A percentile compares a stretch with the other conserved stretches of the same genome.
Evolutionary conservation across 495 filamentous ascomycete species (phyloP).

Genomic region (Neurospora sp.): DNA sequence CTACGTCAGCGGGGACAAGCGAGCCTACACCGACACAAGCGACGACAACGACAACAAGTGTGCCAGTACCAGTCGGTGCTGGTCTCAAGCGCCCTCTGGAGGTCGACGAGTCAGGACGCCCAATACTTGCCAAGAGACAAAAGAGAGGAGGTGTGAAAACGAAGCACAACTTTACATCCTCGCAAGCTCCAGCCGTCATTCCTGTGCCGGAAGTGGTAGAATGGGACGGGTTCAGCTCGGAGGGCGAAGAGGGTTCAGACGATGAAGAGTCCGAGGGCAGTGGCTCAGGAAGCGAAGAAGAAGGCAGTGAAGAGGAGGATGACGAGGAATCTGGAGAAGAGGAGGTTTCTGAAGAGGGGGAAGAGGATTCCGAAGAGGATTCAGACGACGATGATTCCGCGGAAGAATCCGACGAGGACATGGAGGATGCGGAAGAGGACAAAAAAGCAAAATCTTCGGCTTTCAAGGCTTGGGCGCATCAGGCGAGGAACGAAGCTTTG

Average conservation of each 20-base stretch:
- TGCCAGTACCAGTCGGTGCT: slow-evolving; percentile 47
- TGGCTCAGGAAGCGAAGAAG: background rate
- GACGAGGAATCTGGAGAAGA: slow-evolving; percentile 1
- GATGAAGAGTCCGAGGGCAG: slow-evolving; percentile 13
- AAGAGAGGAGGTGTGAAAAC: slow-evolving; percentile 43
- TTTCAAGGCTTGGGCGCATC: slow-evolving; percentile 92
- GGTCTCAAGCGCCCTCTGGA: slow-evolving; percentile 85
- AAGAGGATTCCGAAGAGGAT: slow-evolving; percentile 14
- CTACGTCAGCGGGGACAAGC: background rate
- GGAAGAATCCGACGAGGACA: slow-evolving; percentile 17
- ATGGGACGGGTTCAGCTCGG: slow-evolving; percentile 30
- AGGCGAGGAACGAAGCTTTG: slow-evolving; percentile 68
- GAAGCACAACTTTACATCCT: slow-evolving; percentile 26
- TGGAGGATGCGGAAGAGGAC: slow-evolving; percentile 21
- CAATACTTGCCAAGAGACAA: slow-evolving; percentile 64
- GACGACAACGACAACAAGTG: slow-evolving; percentile 3
- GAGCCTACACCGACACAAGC: background rate
- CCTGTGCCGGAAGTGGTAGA: slow-evolving; percentile 22
- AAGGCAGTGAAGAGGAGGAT: slow-evolving; percentile 13
- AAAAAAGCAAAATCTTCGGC: slow-evolving; percentile 44
- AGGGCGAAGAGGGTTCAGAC: slow-evolving; percentile 10
- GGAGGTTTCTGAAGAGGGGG: slow-evolving; percentile 11
- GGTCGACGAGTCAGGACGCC: slow-evolving; percentile 62
- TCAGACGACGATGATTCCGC: slow-evolving; percentile 15
- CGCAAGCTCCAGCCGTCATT: slow-evolving; percentile 12